These are phyloP conservation scores for Microcyclosporella mali DNA, from an alignment of 2,329 filamentous ascomycete genomes.

Conservation along the genomic window DNA sequence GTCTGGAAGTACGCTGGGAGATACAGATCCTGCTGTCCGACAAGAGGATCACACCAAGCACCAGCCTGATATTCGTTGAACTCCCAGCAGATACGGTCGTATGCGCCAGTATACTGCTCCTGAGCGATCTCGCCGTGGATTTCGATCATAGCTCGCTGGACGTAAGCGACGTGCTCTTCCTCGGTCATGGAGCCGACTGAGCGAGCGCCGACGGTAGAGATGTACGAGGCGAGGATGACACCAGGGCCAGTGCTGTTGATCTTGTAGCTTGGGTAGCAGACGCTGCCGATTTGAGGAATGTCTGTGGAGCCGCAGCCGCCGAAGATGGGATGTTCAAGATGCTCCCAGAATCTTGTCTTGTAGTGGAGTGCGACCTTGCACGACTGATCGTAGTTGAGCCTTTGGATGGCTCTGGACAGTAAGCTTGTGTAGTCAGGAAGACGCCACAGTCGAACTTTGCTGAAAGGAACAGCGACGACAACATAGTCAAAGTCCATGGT, in stretches of 20 bases:
- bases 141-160: conserved; percentile 60
- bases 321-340: conserved; percentile 51
- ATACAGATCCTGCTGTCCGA: conserved; percentile 63
- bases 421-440: conserved; percentile 50
- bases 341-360: conserved; percentile 57
- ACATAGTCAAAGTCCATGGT: conserved; percentile 58
- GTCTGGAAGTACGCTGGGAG: conserved; percentile 68
- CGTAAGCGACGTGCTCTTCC: conserved; percentile 56
- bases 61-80: conserved; percentile 56
- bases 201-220: conserved; percentile 41
- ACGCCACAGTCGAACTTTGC: conserved; percentile 57
- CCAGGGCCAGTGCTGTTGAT: conserved; percentile 59
- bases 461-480: conserved; percentile 60
- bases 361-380: conserved; percentile 63
- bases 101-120: conserved; percentile 60
- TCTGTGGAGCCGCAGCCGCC: conserved; percentile 58
- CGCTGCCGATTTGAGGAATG: conserved; percentile 54
- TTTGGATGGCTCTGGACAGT: conserved; percentile 43
- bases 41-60: conserved; percentile 52
- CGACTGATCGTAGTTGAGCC: conserved; percentile 45
- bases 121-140: conserved; percentile 57
- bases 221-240: conserved; percentile 56
- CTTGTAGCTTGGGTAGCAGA: conserved; percentile 63
- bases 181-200: conserved; percentile 48
- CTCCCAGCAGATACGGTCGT: conserved; percentile 61